phyloP scores from a whole-genome alignment of 2,329 filamentous ascomycete genomes.

The Cercospora sojina region DNA sequence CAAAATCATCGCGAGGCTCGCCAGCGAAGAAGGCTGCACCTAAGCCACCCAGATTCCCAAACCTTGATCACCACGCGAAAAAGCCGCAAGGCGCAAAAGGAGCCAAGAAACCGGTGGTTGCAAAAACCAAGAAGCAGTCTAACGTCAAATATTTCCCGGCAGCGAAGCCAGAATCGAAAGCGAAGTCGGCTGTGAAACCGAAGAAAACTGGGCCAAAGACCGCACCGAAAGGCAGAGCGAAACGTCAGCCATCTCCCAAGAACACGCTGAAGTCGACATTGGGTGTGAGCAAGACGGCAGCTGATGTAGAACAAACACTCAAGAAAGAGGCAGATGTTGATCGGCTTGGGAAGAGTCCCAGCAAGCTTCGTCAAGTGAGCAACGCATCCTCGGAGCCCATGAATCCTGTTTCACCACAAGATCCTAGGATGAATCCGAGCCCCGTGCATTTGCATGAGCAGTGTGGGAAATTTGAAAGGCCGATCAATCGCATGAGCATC shows the following conservation, averaged over 20 bases:
- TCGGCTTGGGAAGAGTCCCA: constrained; percentile 25
- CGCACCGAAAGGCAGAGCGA: constrained; percentile 14
- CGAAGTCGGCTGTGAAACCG: constrained; percentile 1
- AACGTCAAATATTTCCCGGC: constrained; percentile 32
- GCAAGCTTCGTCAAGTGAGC: constrained; percentile 34
- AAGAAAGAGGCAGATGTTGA: constrained; percentile 20
- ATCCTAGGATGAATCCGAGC: constrained; percentile 28
- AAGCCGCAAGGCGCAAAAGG: constrained; percentile 20
- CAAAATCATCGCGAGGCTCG: constrained; percentile 33
- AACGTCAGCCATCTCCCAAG: constrained; percentile 18
- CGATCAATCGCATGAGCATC: constrained; percentile 23
- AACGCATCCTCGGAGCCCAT: constrained; percentile 29
- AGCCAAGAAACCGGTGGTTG: constrained; percentile 13
- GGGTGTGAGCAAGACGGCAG: constrained; percentile 29
- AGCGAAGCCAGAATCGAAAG: constrained; percentile 20
- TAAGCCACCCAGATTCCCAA: constrained; percentile 15
- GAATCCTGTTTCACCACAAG: constrained; percentile 27
- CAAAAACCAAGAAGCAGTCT: constrained; percentile 27
- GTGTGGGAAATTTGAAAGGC: not conserved
- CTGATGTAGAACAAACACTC: constrained; percentile 20
- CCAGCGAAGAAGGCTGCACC: constrained; percentile 25
- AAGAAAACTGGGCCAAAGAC: constrained; percentile 1
- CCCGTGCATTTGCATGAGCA: constrained; percentile 14
- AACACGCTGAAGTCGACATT: constrained; percentile 28
- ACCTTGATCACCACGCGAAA: constrained; percentile 22